phyloP scores from a whole-genome alignment of 2,329 filamentous ascomycete species.

The Oidium heveae region DNA sequence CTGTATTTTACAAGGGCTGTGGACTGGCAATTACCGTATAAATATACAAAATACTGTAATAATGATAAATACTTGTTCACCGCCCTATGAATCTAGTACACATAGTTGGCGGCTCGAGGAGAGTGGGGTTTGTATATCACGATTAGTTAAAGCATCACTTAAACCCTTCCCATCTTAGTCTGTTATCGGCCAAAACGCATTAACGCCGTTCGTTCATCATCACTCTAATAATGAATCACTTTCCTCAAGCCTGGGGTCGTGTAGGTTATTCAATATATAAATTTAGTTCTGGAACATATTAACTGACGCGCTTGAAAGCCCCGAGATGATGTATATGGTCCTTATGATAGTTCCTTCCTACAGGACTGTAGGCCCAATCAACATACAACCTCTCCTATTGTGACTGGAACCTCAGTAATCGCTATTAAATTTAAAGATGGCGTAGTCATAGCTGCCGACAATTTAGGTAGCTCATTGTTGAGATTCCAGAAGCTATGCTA shows the following conservation, averaged over 20 bases:
- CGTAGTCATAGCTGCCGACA: conserved; percentile 90
- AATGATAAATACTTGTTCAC: too few species aligned
- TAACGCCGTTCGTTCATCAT: neutral
- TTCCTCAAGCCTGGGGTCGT: conserved; percentile 48
- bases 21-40: too few species aligned
- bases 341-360: conserved; percentile 75
- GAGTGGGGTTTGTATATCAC: too few species aligned
- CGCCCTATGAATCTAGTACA: too few species aligned
- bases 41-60: too few species aligned
- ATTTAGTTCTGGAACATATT: conserved; percentile 4
- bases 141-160: too few species aligned
- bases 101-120: too few species aligned
- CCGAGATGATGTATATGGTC: conserved; percentile 87
- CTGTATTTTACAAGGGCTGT: too few species aligned
- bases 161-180: too few species aligned
- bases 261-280: conserved; percentile 21
- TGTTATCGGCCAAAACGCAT: neutral
- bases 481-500: conserved; percentile 3
- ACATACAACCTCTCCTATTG: conserved; percentile 77
- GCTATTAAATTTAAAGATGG: conserved; percentile 91
- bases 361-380: conserved; percentile 46
- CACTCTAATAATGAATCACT: conserved; percentile 35
- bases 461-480: conserved; percentile 38
- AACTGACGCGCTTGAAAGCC: conserved; percentile 34
- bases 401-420: conserved; percentile 88